Evolutionary conservation across 345 rosid species (phyloP), one percentile per base, ranked within the genome.

Genomic region (Dovyalis caffra): DNA sequence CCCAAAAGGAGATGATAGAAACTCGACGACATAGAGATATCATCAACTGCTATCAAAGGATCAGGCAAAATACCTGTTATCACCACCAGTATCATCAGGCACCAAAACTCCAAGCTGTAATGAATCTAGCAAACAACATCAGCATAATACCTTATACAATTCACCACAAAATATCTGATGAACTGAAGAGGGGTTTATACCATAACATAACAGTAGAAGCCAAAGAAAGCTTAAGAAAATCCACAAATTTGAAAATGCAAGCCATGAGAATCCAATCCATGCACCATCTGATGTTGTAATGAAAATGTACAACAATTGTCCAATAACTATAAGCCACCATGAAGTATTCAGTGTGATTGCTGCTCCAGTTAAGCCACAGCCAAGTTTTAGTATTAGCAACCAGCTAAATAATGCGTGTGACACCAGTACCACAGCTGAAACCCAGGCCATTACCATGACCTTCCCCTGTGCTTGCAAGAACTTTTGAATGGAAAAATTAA

Each of bases 71-170:
- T 95, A 80, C 96, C 99, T 6, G 97, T 86, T 66, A 95, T 80
- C 73, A 91, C 93, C 21, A 91, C 71, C 68, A 95, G 79, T 47
- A 92, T 32, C 97, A 89, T 92, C 84, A 92, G 75, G 86, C 90
- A 95, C 98, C 98, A 95, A 72, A 92, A 90, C 83, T 92, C 98
- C 91, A 95, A 88, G 89, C 99, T 95, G 85, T 78, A 85, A 15
- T 65, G 4, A 68, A 77, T 35, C 20, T 25, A 8, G 57, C 14
- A 58, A 61, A 29, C 5, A 66, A 34, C 26, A 70, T 66, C 14
- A 35, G 35, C 63, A 45, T 16, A 14, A 26, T 11, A 1, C 12
- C 6, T 10, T 40, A n/a, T 29, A 64, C 12, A 23, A 33, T 15
- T 18, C 47, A 45, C 14, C 29, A 9, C 43, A 8, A n/a, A n/a